Conservation (phyloP, 2,329 filamentous ascomycete genomes). For the Corynespora cassiicola region DNA sequence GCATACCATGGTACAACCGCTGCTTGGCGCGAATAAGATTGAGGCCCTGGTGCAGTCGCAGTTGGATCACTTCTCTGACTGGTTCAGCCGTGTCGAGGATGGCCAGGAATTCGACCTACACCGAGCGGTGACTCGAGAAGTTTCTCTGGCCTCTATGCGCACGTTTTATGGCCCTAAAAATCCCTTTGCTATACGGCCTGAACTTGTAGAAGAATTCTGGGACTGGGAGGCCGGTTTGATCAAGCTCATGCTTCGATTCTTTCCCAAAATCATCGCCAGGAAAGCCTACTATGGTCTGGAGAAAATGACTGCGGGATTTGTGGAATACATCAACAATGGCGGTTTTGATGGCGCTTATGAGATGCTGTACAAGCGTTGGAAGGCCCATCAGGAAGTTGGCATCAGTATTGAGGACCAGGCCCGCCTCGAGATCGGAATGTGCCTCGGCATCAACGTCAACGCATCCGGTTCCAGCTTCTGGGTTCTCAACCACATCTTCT, state of each 20-base stretch:
- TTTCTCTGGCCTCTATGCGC: conserved; percentile 45
- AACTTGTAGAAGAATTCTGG: conserved; percentile 50
- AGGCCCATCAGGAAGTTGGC: conserved; percentile 21
- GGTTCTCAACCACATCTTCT: conserved; percentile 53
- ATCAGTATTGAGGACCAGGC: conserved; percentile 22
- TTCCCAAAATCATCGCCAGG: conserved; percentile 46
- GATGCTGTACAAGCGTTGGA: conserved; percentile 29
- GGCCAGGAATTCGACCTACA: conserved; percentile 47
- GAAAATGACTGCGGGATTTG: conserved; percentile 30
- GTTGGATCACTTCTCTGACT: conserved; percentile 40
- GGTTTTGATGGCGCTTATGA: conserved; percentile 24
- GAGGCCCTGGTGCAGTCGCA: conserved; percentile 45
- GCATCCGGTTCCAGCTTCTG: conserved; percentile 54
- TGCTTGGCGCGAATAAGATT: conserved; percentile 35
- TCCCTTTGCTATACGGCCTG: conserved; percentile 45
- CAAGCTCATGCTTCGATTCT: conserved; percentile 34
- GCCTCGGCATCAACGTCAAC: conserved; percentile 50
- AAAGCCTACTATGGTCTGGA: conserved; percentile 47
- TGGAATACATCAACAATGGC: conserved; percentile 32
- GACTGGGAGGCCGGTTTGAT: conserved; percentile 47
- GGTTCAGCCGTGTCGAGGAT: conserved; percentile 21
- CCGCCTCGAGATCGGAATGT: conserved; percentile 30
- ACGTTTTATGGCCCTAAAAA: conserved; percentile 55
- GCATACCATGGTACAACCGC: conserved; percentile 44
- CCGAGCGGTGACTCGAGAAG: conserved; percentile 31